Percentiles rank a stretch among this genome's conserved stretches.
Evolutionary conservation across 371 early-diverging fungal species (phyloP).

Genomic region (Syncephalastrum racemosum): DNA sequence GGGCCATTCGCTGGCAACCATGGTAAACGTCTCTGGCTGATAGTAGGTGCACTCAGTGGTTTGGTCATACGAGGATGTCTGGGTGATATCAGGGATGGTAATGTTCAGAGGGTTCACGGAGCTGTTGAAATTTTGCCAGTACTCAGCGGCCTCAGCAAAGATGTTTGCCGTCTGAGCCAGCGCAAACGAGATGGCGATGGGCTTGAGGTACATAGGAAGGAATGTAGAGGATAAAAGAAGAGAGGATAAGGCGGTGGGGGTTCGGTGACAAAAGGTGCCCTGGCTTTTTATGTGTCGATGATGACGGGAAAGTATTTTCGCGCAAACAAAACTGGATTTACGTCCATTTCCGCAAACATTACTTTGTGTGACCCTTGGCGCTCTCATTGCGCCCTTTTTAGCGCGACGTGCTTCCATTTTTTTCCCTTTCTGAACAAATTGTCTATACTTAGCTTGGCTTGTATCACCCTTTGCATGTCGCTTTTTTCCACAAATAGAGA

Average conservation of each 20-base stretch:
- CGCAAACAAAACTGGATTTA: too few relatives aligned
- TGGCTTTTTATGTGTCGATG: slow-evolving; percentile 1
- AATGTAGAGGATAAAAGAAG: slow-evolving; percentile 3
- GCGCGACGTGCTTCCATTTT: too few relatives aligned
- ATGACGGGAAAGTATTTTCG: slow-evolving; percentile 1
- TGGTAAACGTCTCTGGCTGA: slow-evolving; percentile 12
- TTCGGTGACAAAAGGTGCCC: not conserved
- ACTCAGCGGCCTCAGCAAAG: slow-evolving; percentile 3
- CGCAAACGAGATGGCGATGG: slow-evolving; percentile 24
- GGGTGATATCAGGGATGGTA: slow-evolving; percentile 33
- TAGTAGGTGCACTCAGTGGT: slow-evolving; percentile 36
- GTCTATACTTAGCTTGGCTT: too few relatives aligned
- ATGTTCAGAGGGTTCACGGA: slow-evolving; percentile 33
- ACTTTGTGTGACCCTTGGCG: slow-evolving; percentile 10
- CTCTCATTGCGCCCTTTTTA: slow-evolving; percentile 2
- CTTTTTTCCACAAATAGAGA: too few relatives aligned
- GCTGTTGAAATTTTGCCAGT: slow-evolving; percentile 19
- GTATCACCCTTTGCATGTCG: too few relatives aligned
- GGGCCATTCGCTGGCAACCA: slow-evolving; percentile 31
- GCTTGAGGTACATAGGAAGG: slow-evolving; percentile 27
- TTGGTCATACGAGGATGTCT: slow-evolving; percentile 30
- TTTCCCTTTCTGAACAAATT: too few relatives aligned
- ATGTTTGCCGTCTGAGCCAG: slow-evolving; percentile 16
- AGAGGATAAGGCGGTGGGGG: not conserved
- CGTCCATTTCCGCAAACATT: not conserved